Evolutionary conservation across 148 eudicot genomes (phyloP), one percentile per base, ranked within the genome.

Genomic region (Rhododendron vialii): DNA sequence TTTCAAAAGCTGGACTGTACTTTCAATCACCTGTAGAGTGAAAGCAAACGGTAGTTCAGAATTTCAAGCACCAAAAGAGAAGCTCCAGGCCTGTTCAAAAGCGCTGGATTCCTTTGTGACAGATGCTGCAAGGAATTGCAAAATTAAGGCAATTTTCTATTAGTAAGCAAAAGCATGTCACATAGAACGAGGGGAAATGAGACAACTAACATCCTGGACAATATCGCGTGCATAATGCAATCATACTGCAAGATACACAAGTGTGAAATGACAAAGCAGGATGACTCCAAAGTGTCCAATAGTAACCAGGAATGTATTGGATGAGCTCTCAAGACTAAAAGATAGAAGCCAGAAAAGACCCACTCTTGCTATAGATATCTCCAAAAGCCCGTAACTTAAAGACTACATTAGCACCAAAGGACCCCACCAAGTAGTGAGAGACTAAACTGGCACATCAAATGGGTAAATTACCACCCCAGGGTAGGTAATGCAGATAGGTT

Each of bases 41-140:
- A 94, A 90, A 98, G 98, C 88, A 95, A 88, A 50, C 99, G 95
- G 71, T 98, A 98, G 92, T 98, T 98, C 88, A 98, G 89, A 86
- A 98, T 92, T 90, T 98, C 99, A 84, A 98, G 98, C 86, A 98
- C 92, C 94, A 98, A 89, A 87, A 98, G 95, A 63, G 94, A 89
- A 80, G 96, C 95, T 78, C 92, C 92, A 50, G 98, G 98, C 93
- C 95, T 94, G 85, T 90, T 93, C 90, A 95, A 86, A 63, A 96
- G 91, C 82, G 95, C 86, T 86, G 94, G 98, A 82, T 93, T 94
- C 93, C 91, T 95, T 89, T 93, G 97, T 81, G 95, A 90, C 92
- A 98, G 87, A 89, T 94, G 96, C 98, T 98, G 94, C 88, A 89
- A 77, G 26, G 7, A 81, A 80, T 51, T 48, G 47, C 28, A 67